These are phyloP conservation scores for Cladophialophora chaetospira DNA, from an alignment of 2,329 filamentous ascomycete genomes.

Conservation along the genomic window DNA sequence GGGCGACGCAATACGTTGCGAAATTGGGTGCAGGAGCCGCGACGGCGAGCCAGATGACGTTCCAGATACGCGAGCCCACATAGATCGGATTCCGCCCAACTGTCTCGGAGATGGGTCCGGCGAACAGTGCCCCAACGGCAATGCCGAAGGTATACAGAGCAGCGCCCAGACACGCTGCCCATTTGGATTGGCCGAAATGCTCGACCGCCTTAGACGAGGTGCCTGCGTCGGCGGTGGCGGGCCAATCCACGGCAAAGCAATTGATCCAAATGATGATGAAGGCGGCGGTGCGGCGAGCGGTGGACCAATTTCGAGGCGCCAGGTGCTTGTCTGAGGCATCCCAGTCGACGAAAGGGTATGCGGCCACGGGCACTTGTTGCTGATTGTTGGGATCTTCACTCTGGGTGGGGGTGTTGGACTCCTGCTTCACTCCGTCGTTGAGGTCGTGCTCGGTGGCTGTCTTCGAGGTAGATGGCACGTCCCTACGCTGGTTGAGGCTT, in stretches of 20 bases:
- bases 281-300: background rate
- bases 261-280: slow-evolving; percentile 4
- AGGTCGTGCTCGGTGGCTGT: too few species aligned
- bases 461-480: too few species aligned
- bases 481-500: too few species aligned
- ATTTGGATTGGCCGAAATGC: slow-evolving; percentile 48
- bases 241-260: slow-evolving; percentile 11
- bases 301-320: slow-evolving; percentile 19
- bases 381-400: too few species aligned
- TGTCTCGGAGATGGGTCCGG: slow-evolving; percentile 54
- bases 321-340: too few species aligned
- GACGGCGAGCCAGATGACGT: slow-evolving; percentile 53
- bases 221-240: slow-evolving; percentile 6
- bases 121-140: slow-evolving; percentile 53
- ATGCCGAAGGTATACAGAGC: slow-evolving; percentile 46
- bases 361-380: too few species aligned
- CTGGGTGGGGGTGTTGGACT: too few species aligned
- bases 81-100: slow-evolving; percentile 54
- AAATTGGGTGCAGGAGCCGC: slow-evolving; percentile 50
- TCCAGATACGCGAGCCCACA: slow-evolving; percentile 49
- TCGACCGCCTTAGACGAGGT: slow-evolving; percentile 23
- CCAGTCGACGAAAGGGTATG: too few species aligned
- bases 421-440: too few species aligned
- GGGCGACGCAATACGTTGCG: slow-evolving; percentile 48
- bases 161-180: slow-evolving; percentile 45